Evolutionary conservation across 305 asterid species (phyloP).

Genomic region (Ajuga reptans): DNA sequence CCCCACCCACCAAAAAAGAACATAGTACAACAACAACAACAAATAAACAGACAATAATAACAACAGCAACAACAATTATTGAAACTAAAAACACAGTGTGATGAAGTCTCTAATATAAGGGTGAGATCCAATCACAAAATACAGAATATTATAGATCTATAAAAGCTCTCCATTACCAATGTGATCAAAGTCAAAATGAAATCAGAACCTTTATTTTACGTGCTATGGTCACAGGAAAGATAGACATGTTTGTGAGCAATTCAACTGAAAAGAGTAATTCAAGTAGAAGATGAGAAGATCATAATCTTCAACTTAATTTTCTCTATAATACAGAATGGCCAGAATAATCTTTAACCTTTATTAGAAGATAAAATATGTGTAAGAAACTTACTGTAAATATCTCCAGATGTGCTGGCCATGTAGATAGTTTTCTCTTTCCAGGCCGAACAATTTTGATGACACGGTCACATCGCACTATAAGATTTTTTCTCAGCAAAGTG

Average conservation of each 20-base stretch:
- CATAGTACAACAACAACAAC: too few species aligned
- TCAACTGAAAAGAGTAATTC: background rate
- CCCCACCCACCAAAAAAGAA: background rate
- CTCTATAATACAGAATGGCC: background rate
- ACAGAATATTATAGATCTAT: too few species aligned
- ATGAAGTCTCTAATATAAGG: background rate
- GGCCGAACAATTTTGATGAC: slow-evolving; percentile 94
- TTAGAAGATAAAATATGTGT: background rate
- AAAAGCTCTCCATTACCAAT: background rate
- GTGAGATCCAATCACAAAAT: background rate
- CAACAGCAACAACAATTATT: too few species aligned
- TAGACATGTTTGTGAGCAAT: too few species aligned
- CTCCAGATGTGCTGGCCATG: slow-evolving; percentile 99
- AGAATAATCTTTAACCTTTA: background rate
- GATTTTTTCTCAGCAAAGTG: slow-evolving; percentile 66
- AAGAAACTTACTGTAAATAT: slow-evolving; percentile 62
- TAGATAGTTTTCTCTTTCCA: slow-evolving; percentile 85
- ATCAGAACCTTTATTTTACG: too few species aligned
- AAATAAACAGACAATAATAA: too few species aligned
- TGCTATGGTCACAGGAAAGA: too few species aligned
- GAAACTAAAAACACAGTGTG: too few species aligned
- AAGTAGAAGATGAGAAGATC: background rate
- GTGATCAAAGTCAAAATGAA: background rate
- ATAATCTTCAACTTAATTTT: background rate
- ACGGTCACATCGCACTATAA: slow-evolving; percentile 93